Evolutionary conservation across 1,284 basidiomycete species (phyloP), one percentile per base, ranked within the genome.

Genomic region (Porogramme epimiltina): DNA sequence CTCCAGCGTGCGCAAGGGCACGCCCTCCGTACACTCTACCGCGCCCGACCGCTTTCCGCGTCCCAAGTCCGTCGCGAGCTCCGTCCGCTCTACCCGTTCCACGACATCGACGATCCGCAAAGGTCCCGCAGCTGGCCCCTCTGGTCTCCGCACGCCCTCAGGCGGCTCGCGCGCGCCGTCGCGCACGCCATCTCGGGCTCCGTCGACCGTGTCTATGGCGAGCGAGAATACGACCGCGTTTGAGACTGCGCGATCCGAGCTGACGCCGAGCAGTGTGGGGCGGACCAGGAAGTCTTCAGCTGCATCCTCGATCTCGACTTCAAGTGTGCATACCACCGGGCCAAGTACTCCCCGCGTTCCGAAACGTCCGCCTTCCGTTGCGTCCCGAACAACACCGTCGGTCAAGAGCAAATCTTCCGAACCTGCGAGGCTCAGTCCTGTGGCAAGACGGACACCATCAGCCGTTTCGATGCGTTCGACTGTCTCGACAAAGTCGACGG

Each of bases 211-310:
- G 9, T 37, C 34, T 6, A 56, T 51, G 3, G 73, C 73, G 3
- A 82, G 75, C 41, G 79, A 82, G 2, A 76, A 71, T 15, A 75
- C 77, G 2, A 74, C 73, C 0, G 77, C 79, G 1, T 88, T 83
- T 65, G 80, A 79, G 50, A 87, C 82, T 0, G 82, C 85, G 20
- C 70, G 62, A 16, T 74, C 76, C 0, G 78, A 80, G 26, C 51
- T 69, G 20, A 68, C 70, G 0, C 66, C 72, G 38, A 68, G 67
- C 16, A 64, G 70, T 26, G 60, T 66, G 3, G 52, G 64, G 1
- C 69, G 77, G n/a, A 70, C 71, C 15, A 70, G 79, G n/a, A 71
- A 73, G 49, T 54, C 64, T 1, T 80, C 78, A 1, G 62, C 71
- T 9, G 68, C 73, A 3, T 81, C 79, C 0, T 68, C 70, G 0